phyloP scores from a whole-genome alignment of 495 filamentous ascomycete genomes.

The Talaromyces thailandensis region DNA sequence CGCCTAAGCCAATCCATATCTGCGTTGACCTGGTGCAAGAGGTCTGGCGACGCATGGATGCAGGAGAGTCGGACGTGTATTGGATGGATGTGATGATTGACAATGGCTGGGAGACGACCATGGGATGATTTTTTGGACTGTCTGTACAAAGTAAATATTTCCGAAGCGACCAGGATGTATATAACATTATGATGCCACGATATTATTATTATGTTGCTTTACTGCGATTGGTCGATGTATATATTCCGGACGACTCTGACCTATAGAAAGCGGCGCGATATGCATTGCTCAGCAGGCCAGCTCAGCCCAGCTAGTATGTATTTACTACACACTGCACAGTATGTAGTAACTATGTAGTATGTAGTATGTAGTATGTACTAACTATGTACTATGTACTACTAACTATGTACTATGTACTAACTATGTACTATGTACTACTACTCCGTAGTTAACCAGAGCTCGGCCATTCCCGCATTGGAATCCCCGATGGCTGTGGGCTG shows the following conservation, averaged over 20 bases:
- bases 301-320: background rate
- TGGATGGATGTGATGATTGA: conserved; percentile 54
- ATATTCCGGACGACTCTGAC: background rate
- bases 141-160: conserved; percentile 4
- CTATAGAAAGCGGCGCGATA: background rate
- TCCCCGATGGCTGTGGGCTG: background rate
- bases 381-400: no score
- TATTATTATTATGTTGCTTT: background rate
- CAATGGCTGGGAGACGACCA: conserved; percentile 48
- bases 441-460: background rate
- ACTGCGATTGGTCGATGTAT: background rate
- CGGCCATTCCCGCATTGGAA: background rate
- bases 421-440: no score
- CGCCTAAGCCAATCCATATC: conserved; percentile 43
- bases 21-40: conserved; percentile 40
- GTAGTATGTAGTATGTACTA: no score
- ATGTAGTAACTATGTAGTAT: no score
- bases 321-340: no score
- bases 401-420: no score
- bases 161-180: background rate
- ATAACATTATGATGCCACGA: background rate
- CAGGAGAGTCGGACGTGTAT: conserved; percentile 26
- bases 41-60: conserved; percentile 43
- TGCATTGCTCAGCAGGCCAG: background rate
- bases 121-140: conserved; percentile 33